Evolutionary conservation across 2,329 filamentous ascomycete genomes (phyloP), one percentile per base, ranked within the genome.

Genomic region (Fusarium tuaranense): DNA sequence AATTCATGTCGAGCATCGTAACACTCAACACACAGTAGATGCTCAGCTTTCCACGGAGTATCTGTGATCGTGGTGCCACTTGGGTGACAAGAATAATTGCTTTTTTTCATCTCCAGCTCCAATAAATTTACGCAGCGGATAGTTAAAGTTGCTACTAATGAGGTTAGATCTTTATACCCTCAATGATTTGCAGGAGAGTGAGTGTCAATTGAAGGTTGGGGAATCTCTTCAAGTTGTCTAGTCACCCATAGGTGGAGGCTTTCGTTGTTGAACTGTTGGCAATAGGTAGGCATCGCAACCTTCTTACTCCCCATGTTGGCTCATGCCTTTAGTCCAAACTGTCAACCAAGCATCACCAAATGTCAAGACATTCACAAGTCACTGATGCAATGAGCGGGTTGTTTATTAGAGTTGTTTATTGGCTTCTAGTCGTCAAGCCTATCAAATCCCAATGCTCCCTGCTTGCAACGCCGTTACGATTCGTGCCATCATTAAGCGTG

Each of bases 381-480:
- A 53, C 48, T 7, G 8, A 7, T 22, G 53, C 20, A 32, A 5
- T 22, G n/a, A 18, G 20, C 53, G 30, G 5, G 13, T 16, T 16
- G 27, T 16, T 34, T 34, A n/a, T 44, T 59, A 58, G 5, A 51
- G 13, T 63, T 57, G n/a, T 67, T 25, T 70, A 67, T 70, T 70
- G 41, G 44, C 57, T 67, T 30, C 44, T 69, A 34, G 25, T 41
- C 14, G 18, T 58, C 14, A 38, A 66, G 67, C 62, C 48, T 68
- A 53, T 70, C 18, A 25, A 57, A n/a, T 67, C 25, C 63, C 39
- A 67, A 53, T 22, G 46, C 44, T 66, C 41, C 63, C n/a, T 65
- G 38, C 53, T 58, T 38, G 57, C 36, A 74, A 73, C 66, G 65
- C 70, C 69, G 8, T 67, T 51, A 38, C 70, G 12, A 34, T 69